Percentiles rank a stretch among this genome's conserved stretches.
Conservation (phyloP, 2,329 filamentous ascomycete genomes). For the Chalara sp. region DNA sequence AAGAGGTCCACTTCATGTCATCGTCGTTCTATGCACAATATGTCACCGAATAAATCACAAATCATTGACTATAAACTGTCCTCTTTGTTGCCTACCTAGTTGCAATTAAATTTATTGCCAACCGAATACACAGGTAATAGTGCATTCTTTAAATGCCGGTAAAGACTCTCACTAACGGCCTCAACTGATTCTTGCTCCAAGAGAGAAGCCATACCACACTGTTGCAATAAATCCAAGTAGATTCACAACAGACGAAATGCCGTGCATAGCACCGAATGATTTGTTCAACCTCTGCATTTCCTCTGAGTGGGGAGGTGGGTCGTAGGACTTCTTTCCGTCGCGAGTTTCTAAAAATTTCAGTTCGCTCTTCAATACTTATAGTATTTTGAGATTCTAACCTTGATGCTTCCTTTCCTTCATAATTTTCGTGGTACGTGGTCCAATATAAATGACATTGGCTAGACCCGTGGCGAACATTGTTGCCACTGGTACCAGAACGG, state of each 20-base stretch:
- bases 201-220: constrained; percentile 69
- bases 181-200: constrained; percentile 31
- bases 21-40: too few relatives aligned
- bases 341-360: constrained; percentile 54
- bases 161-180: too few relatives aligned
- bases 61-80: too few relatives aligned
- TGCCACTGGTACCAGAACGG: constrained; percentile 61
- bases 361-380: constrained; percentile 23
- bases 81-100: too few relatives aligned
- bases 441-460: constrained; percentile 62
- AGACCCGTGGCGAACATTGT: constrained; percentile 65
- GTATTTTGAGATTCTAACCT: constrained; percentile 38
- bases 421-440: constrained; percentile 67
- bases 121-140: too few relatives aligned
- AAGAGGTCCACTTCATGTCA: too few relatives aligned
- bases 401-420: constrained; percentile 75
- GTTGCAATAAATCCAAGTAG: constrained; percentile 62
- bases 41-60: too few relatives aligned
- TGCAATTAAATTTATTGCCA: too few relatives aligned
- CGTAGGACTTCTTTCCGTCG: constrained; percentile 83
- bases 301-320: constrained; percentile 69
- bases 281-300: constrained; percentile 80
- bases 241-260: constrained; percentile 74
- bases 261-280: constrained; percentile 73
- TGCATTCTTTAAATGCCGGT: too few relatives aligned